phyloP scores from a whole-genome alignment of 2,329 filamentous ascomycete species.

The Botrytis paeoniae region DNA sequence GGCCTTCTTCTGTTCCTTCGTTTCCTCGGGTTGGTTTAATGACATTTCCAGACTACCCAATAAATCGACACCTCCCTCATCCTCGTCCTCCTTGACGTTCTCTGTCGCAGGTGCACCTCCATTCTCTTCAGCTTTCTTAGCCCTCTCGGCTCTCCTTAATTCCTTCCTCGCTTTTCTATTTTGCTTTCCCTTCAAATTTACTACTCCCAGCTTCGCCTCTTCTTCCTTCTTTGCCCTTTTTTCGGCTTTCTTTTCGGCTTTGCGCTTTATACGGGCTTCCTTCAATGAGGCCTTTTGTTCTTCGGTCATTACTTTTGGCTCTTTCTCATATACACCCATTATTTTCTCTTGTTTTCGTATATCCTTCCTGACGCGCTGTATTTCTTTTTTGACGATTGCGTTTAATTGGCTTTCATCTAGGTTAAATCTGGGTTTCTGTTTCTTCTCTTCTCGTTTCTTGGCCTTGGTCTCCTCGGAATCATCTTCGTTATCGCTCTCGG shows the following conservation, averaged over 20 bases:
- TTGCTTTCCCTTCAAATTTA: slow-evolving; percentile 17
- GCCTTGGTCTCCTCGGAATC: neutral
- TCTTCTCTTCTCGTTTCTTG: slow-evolving; percentile 19
- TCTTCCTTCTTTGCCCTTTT: slow-evolving; percentile 18
- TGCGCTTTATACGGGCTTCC: slow-evolving; percentile 12
- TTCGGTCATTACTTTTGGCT: slow-evolving; percentile 10
- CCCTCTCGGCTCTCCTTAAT: slow-evolving; percentile 17
- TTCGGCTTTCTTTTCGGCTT: slow-evolving; percentile 13
- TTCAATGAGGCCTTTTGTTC: slow-evolving; percentile 17
- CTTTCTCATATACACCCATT: slow-evolving; percentile 15
- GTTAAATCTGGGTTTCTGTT: slow-evolving; percentile 9
- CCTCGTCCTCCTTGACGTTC: neutral
- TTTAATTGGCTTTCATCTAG: slow-evolving; percentile 14
- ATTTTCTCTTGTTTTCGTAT: slow-evolving; percentile 15
- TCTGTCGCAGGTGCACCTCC: neutral
- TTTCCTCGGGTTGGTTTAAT: neutral
- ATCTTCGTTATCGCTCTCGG: neutral
- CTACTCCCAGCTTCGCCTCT: slow-evolving; percentile 2
- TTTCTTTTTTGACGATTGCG: slow-evolving; percentile 19
- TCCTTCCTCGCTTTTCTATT: slow-evolving; percentile 18
- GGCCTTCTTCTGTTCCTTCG: slow-evolving; percentile 3
- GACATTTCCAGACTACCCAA: slow-evolving; percentile 4
- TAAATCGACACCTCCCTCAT: neutral
- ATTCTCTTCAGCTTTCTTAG: neutral
- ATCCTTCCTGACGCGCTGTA: slow-evolving; percentile 14